Evolutionary conservation across 164 flowering plant species (phyloP).

Genomic region (Pachysandra terminalis): DNA sequence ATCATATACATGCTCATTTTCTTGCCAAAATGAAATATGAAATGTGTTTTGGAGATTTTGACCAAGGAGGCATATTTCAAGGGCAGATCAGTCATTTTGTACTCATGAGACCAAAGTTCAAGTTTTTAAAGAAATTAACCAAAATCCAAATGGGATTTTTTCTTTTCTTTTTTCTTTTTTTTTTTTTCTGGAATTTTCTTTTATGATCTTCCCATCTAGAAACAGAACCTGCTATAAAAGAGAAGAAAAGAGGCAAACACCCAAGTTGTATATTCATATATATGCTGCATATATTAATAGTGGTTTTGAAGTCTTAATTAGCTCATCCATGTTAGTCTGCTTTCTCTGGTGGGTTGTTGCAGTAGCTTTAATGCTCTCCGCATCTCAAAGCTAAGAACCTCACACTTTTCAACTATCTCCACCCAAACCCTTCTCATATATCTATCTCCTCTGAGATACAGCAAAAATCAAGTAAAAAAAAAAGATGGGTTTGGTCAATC

Average conservation of each 20-base stretch:
- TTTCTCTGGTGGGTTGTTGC: constrained; percentile 22
- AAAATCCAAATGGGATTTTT: too few species aligned
- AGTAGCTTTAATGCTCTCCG: constrained; percentile 15
- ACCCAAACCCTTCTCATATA: neutral
- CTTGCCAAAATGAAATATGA: too few species aligned
- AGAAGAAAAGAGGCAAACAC: too few species aligned
- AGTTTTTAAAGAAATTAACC: too few species aligned
- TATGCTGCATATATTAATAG: neutral
- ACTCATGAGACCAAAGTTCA: neutral
- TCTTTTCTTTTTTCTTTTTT: too few species aligned
- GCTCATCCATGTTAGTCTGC: neutral
- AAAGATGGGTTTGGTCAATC: neutral
- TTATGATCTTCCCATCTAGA: neutral
- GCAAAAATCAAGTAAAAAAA: neutral
- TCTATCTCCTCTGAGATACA: neutral
- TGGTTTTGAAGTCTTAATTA: neutral
- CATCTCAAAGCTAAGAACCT: neutral
- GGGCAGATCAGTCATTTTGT: neutral
- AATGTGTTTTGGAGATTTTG: too few species aligned
- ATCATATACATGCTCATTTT: too few species aligned
- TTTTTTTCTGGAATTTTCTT: too few species aligned
- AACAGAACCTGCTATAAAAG: too few species aligned
- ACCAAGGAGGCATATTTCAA: neutral
- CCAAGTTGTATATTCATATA: neutral
- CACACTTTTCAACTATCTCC: constrained; percentile 17